Evolutionary conservation across 2,329 filamentous ascomycete genomes (phyloP), one percentile per base, ranked within the genome.

Genomic region (Colletotrichum sp.): DNA sequence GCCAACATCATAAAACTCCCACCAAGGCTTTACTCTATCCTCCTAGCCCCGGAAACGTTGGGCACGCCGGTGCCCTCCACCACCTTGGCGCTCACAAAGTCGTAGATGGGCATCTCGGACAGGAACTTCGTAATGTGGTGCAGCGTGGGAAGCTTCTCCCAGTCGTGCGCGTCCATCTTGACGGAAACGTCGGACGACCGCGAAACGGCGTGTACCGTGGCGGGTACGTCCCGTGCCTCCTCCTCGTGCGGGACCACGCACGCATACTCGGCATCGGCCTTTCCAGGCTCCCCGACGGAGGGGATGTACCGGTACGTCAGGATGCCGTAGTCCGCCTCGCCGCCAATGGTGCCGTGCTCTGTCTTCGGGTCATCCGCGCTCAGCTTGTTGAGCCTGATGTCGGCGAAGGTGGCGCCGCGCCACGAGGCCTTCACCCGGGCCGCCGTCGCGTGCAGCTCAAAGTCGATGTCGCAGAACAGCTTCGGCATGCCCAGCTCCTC

Each of bases 401-500:
- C 80, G 2, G 84, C 82, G 80, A 86, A 88, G 7, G 81, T 79
- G n/a, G 84, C 82, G 0, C 86, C 86, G 71, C 86, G 79, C 87
- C 87, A 88, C 67, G 83, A 83, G 3, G 86, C 85, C 12, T 80
- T 82, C 30, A 89, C 78, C 6, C 75, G 85, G 84, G 34, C 82
- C 80, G 18, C 77, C 79, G 67, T 77, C n/a, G 66, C 65, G 26
- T 82, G 80, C 57, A 83, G 80, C 32, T 85, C 78, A 16, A 90
- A 78, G 30, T 90, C 86, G 12, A 92, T 85, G 0, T 87, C 83
- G n/a, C 87, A 87, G 77, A 86, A 91, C 0, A 92, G 77, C 82
- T 92, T 93, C 1, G 90, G 90, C 87, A 92, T 91, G 0, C 92
- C 92, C 1, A 93, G 84, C 78, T 93, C 92, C 63, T 93, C 91